Base-by-base conservation (phyloP, 2,329 filamentous ascomycete genomes). In the Boeremia exigua region DNA sequence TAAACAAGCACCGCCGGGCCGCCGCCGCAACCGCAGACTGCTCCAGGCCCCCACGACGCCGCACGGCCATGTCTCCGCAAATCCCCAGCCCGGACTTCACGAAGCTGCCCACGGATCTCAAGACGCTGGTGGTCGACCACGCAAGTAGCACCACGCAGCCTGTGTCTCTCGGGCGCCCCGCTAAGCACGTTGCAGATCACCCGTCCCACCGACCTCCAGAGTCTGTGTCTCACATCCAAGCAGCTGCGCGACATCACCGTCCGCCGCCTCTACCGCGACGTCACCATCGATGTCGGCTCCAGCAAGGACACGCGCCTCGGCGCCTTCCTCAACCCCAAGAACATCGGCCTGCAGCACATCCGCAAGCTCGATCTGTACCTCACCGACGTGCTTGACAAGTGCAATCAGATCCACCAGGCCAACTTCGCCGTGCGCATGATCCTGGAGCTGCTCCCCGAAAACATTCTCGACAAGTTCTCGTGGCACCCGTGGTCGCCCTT, bases 401-500 rank as follows among this genome's bases (percentile, higher is more conserved):
- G 76, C 65, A 77, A 78, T 15, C 75, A 78, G 63, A 56, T 77
- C 48, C 73, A 77, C 50, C 78, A 79, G 58, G 79, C 79, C 34
- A 73, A 80, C 49, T 79, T 82, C 49, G 77, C 78, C 0, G 77
- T 79, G 17, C 77, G 79, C 39, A 79, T 82, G 76, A 74, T 82
- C 15, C 55, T 82, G 15, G 80, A 81, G 56, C 75, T 81, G 58
- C 63, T 82, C 32, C 80, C 80, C 1, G 77, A 80, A 47, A 75
- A 82, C 56, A 78, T 77, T 32, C 70, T 82, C 23, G 79, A 81
- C 57, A 77, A 78, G 57, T 81, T 82, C 69, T 79, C 76, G 57
- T 82, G 80, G 80, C 78, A 80, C 65, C 79, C 79, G 14, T 82
- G 79, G 80, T 73, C 74, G 42, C 71, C 76, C 1, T 81, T 82